Conservation (phyloP, 352 stramenopile species). For the Thraustochytrium sp. region DNA sequence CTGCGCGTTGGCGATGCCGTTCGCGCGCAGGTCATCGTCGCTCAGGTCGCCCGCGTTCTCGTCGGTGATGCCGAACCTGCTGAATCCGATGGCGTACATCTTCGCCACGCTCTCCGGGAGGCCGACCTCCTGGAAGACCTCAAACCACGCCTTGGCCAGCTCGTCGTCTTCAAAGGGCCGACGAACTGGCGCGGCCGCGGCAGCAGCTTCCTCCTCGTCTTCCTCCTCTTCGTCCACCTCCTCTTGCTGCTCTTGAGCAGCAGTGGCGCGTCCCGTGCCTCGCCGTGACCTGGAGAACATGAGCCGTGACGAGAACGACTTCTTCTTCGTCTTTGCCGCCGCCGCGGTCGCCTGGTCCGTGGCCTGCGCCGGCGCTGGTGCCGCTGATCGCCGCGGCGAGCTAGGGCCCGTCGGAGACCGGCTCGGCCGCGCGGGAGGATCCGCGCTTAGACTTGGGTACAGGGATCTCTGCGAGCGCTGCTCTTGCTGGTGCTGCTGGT, state of each 20-base stretch:
- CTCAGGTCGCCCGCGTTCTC: background rate
- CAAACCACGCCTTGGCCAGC: slow-evolving; percentile 20
- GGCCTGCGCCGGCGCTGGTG: background rate
- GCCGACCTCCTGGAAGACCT: slow-evolving; percentile 17
- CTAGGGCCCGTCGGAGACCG: no score
- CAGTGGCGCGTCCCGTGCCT: background rate
- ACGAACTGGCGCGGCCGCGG: no score
- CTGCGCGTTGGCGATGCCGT: slow-evolving; percentile 17
- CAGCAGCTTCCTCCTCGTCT: background rate
- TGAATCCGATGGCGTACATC: slow-evolving; percentile 26
- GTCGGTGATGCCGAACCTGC: slow-evolving; percentile 12
- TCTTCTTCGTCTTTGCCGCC: background rate
- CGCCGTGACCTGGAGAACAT: background rate
- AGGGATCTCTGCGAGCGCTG: background rate
- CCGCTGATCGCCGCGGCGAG: background rate
- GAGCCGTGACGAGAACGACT: background rate
- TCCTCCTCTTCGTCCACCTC: background rate
- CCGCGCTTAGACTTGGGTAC: background rate
- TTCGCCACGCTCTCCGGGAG: background rate
- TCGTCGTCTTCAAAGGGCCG: background rate
- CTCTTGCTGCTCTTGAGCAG: background rate
- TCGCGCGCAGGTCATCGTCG: background rate
- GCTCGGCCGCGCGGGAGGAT: background rate
- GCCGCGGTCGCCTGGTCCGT: background rate
- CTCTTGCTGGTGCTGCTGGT: no score